phyloP scores from a whole-genome alignment of 2,329 filamentous ascomycete genomes.

The Emericellopsis atlantica region DNA sequence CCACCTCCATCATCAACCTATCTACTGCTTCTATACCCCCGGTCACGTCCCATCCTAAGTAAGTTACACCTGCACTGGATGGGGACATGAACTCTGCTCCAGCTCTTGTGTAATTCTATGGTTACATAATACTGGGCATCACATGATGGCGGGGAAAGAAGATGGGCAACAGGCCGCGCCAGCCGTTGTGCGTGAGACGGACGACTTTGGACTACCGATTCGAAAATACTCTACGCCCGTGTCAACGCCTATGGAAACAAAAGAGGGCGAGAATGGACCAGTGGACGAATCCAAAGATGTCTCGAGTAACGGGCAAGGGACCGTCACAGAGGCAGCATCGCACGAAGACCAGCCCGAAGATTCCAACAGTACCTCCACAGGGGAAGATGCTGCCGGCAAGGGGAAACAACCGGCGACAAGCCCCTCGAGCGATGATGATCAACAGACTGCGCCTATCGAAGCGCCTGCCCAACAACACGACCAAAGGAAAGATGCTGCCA shows the following conservation, averaged over 20 bases:
- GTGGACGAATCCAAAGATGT: background rate
- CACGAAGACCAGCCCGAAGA: too few relatives aligned
- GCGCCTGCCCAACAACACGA: background rate
- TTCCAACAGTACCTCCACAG: too few relatives aligned
- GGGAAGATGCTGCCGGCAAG: too few relatives aligned
- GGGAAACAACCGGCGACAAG: too few relatives aligned
- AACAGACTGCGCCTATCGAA: too few relatives aligned
- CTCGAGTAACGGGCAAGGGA: background rate
- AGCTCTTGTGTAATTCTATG: too few relatives aligned
- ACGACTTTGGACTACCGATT: constrained; percentile 62
- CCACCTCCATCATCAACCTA: too few relatives aligned
- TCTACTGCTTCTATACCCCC: background rate
- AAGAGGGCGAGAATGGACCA: constrained; percentile 1
- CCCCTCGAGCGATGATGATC: too few relatives aligned
- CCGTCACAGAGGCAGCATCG: too few relatives aligned
- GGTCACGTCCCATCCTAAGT: constrained; percentile 1
- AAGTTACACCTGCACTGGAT: background rate
- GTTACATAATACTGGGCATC: too few relatives aligned
- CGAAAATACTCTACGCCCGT: constrained; percentile 29
- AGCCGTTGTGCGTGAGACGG: constrained; percentile 13
- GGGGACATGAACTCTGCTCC: too few relatives aligned
- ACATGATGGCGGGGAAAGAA: constrained; percentile 11
- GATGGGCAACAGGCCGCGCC: constrained; percentile 5
- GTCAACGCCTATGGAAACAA: constrained; percentile 7
- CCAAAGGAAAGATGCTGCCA: background rate